Conservation (phyloP, 169 alveolate species). For the Plasmodium gaboni region DNA sequence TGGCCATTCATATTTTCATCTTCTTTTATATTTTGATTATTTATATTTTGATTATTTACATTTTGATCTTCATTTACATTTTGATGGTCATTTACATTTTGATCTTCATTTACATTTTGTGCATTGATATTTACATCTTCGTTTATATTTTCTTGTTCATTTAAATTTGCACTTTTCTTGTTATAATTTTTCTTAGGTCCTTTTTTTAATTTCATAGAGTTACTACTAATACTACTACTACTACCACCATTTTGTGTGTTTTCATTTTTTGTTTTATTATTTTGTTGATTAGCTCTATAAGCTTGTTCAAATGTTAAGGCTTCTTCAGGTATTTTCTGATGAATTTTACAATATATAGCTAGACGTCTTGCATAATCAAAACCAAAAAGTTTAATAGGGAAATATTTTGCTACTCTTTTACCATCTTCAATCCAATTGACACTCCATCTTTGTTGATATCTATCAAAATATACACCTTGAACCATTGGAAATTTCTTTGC, state of each 20-base stretch:
- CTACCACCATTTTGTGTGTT: constrained; percentile 39
- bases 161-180: constrained; percentile 9
- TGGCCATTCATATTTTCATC: too few species aligned
- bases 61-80: too few species aligned
- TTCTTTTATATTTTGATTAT: too few species aligned
- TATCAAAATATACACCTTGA: constrained; percentile 84
- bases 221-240: not conserved
- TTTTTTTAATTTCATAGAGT: not conserved
- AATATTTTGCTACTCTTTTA: constrained; percentile 84
- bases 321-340: constrained; percentile 74
- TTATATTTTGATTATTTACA: too few species aligned
- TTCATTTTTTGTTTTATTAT: constrained; percentile 64
- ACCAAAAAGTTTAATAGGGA: constrained; percentile 84
- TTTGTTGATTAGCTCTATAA: constrained; percentile 73
- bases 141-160: not conserved
- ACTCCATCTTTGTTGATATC: constrained; percentile 86
- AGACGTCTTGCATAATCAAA: constrained; percentile 82
- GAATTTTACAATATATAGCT: constrained; percentile 81
- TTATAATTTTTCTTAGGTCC: not conserved
- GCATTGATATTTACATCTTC: not conserved
- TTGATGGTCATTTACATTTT: too few species aligned
- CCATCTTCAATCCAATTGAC: constrained; percentile 87
- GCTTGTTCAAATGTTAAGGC: constrained; percentile 74
- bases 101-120: not conserved
- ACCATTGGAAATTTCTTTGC: constrained; percentile 84